Evolutionary conservation across 495 filamentous ascomycete species (phyloP).

Genomic region (Glutinoglossum americanum): DNA sequence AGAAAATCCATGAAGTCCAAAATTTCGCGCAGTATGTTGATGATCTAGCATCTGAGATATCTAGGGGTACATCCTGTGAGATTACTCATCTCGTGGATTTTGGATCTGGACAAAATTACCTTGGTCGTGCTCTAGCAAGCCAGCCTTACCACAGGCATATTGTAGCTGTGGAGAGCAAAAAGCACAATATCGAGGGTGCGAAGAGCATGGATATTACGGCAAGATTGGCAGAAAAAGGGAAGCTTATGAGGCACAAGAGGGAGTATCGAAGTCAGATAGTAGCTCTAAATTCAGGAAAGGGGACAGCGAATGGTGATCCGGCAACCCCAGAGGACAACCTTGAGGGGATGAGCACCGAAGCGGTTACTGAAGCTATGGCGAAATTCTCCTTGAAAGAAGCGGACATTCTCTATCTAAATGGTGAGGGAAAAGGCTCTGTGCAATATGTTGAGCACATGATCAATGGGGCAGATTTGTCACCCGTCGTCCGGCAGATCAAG

Average conservation of each 20-base stretch:
- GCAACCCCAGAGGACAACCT: background rate
- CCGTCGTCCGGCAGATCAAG: slow-evolving; percentile 11
- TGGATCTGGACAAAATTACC: slow-evolving; percentile 88
- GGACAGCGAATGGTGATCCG: background rate
- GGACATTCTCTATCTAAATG: slow-evolving; percentile 12
- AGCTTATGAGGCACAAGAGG: slow-evolving; percentile 56
- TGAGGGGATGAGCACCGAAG: background rate
- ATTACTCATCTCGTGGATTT: slow-evolving; percentile 89
- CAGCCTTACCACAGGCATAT: slow-evolving; percentile 69
- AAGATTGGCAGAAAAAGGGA: slow-evolving; percentile 42
- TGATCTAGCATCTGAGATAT: slow-evolving; percentile 17
- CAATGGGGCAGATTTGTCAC: slow-evolving; percentile 19
- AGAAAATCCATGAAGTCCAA: slow-evolving; percentile 81
- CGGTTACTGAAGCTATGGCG: background rate
- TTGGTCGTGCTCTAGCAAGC: slow-evolving; percentile 69
- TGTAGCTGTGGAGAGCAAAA: slow-evolving; percentile 74
- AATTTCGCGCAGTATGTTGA: slow-evolving; percentile 42
- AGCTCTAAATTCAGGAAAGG: background rate
- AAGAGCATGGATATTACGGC: slow-evolving; percentile 62
- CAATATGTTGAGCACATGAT: slow-evolving; percentile 22
- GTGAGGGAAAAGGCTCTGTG: slow-evolving; percentile 13
- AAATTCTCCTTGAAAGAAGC: background rate
- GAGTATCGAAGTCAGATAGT: slow-evolving; percentile 16
- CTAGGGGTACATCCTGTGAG: slow-evolving; percentile 3
- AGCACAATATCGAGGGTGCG: slow-evolving; percentile 67